Evolutionary conservation across 768 basidiomycete genomes (phyloP), one percentile per base, ranked within the genome.

Genomic region (Solioccasus polychromus): DNA sequence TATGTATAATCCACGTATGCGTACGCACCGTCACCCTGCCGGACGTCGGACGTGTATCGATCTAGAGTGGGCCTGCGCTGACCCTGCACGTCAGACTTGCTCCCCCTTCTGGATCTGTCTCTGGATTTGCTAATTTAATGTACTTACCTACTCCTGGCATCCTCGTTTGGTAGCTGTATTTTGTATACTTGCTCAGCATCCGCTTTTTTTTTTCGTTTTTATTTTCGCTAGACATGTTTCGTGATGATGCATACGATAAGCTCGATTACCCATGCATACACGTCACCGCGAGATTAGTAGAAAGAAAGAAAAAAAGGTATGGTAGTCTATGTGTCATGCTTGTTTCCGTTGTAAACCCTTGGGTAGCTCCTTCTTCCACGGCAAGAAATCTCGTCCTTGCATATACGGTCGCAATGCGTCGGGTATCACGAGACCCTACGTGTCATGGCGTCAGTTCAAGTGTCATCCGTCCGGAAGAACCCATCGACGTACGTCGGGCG

Each of bases 341-440:
- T 76, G 80, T 69, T 92, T 92, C 72, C 79, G 82, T 70, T 88
- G 85, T 50, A 88, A 57, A 19, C 73, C 75, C 70, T 89, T 92
- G 9, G 89, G 88, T 48, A 92, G 66, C 58, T 83, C 85, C 61
- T 86, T 90, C 39, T 83, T 82, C 75, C 82, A 92, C 14, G 88
- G 88, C 36, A 93, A 60, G 68, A 92, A 90, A n/a, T 85, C 83
- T 3, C 94, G 80, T 4, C 96, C 95, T 63, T 89, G 87, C 93
- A 99, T 93, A 69, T 97, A 98, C 41, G 92, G 92, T 50, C 85
- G 80, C 20, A 98, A 77, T 3, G 83, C 86, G 63, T 93, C 85
- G 14, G 96, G 96, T 59, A 99, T 84, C 41, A 82, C 75, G 46
- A 99, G 73, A 22, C 95, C 95, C 92, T 96, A 61, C 28, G 7